Evolutionary conservation across 345 rosid species (phyloP), one percentile per base, ranked within the genome.

Genomic region (Sisymbrium altissimum): DNA sequence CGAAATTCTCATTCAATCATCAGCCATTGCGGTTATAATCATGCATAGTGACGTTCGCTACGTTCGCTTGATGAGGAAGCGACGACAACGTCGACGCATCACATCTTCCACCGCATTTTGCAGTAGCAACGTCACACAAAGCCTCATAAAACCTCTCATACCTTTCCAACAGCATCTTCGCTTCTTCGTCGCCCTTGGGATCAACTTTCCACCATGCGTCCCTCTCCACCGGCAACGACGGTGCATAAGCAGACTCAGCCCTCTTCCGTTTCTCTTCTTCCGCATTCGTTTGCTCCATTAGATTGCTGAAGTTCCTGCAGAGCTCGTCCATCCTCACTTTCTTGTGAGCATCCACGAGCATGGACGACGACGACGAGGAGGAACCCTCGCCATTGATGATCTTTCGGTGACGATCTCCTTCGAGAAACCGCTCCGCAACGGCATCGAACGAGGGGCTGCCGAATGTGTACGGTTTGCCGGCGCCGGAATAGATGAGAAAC

Each of bases 401-500:
- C 6, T 6, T 7, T 19, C 30, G 3, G 21, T 62, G 21, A 40
- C 25, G 19, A 29, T 8, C 4, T 33, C 70, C 46, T 5, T 33
- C 29, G 23, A 69, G 50, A 45, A 68, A 76, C 7, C 74, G 33
- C 38, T 69, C 7, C 0, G 49, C 57, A 3, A 76, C 74, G 9
- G 30, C 38, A 13, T 45, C 27, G 7, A 76, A 69, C 1, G 79
- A 76, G 0, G 74, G 75, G 15, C 15, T 61, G 0, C 70, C 64
- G 32, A 76, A 62, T 6, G 75, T 54, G 33, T 41, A 69, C 5
- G 79, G 74, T 8, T 75, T 75, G 0, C 73, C 68, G 0, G 73
- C 9, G 8, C 54, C 19, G 1, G 73, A 67, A 21, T 30, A 61
- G 0, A 55, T 27, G 8, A 68, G 74, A 40, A 68, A 75, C 0